Conservation (phyloP, 2,329 filamentous ascomycete species). For the Kalaharituber pfeilii region DNA sequence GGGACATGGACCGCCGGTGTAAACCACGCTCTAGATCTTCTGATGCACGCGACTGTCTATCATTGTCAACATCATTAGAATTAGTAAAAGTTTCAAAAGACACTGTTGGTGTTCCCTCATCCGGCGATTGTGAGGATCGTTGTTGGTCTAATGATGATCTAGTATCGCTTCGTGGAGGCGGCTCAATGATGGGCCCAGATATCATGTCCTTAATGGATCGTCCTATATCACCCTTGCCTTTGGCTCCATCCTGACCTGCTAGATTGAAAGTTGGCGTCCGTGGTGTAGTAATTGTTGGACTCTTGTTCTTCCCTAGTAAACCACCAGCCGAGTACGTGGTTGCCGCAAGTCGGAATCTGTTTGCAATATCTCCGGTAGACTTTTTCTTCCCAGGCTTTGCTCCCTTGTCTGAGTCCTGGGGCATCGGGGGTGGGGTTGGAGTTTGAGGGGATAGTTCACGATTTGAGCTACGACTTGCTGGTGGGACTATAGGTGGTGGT, state of each 20-base stretch:
- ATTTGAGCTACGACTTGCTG: not conserved
- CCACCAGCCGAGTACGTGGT: slow-evolving; percentile 13
- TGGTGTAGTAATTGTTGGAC: slow-evolving; percentile 7
- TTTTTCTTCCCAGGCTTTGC: slow-evolving; percentile 9
- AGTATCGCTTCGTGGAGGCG: slow-evolving; percentile 10
- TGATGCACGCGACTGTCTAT: not conserved
- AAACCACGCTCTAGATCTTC: not conserved
- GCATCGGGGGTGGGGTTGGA: slow-evolving; percentile 7
- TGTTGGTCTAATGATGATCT: slow-evolving; percentile 5
- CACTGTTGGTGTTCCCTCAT: not conserved
- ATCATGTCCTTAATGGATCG: not conserved
- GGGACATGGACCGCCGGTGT: not conserved
- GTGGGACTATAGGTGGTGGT: not conserved
- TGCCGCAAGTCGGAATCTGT: slow-evolving; percentile 15
- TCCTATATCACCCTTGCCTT: slow-evolving; percentile 8
- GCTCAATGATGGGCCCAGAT: slow-evolving; percentile 7
- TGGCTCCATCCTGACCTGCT: not conserved
- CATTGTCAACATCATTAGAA: not conserved
- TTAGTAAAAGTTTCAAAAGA: not conserved
- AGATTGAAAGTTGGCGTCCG: not conserved
- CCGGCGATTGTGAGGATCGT: not conserved
- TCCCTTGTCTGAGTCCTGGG: not conserved
- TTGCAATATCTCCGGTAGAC: slow-evolving; percentile 17
- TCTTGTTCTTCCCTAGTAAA: slow-evolving; percentile 4
- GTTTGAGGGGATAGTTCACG: slow-evolving; percentile 2